Evolutionary conservation across 495 filamentous ascomycete genomes (phyloP).

Genomic region (Penicillium lagena): DNA sequence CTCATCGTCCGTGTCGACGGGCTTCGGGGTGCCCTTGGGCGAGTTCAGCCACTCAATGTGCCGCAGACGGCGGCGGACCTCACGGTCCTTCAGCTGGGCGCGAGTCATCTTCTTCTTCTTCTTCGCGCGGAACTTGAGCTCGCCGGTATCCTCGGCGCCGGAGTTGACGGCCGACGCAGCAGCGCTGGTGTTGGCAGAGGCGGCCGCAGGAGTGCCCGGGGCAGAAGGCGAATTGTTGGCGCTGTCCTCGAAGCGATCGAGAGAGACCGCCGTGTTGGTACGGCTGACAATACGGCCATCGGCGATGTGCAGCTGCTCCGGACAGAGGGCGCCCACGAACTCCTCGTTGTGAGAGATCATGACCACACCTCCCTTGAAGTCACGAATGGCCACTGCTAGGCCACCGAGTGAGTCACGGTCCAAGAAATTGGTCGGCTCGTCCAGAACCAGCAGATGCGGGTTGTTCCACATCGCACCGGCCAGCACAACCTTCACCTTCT

Average conservation of each 20-base stretch:
- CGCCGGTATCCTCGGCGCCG: constrained; percentile 71
- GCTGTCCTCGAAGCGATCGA: constrained; percentile 84
- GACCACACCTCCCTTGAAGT: constrained; percentile 95
- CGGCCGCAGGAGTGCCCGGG: constrained; percentile 45
- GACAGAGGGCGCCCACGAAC: constrained; percentile 90
- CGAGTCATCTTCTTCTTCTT: constrained; percentile 99
- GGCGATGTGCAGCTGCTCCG: constrained; percentile 90
- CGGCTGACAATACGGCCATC: constrained; percentile 82
- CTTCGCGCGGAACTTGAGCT: constrained; percentile 88
- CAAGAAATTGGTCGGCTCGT: constrained; percentile 99
- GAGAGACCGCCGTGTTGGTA: constrained; percentile 61
- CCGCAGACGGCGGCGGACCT: constrained; percentile 78
- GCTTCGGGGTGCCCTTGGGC: constrained; percentile 72
- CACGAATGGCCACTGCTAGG: constrained; percentile 90
- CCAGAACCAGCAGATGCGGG: constrained; percentile 92
- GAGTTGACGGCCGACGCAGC: constrained; percentile 72
- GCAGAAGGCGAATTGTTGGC: constrained; percentile 52
- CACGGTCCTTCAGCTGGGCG: constrained; percentile 88
- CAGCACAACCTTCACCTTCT: constrained; percentile 98
- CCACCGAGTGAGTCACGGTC: constrained; percentile 95
- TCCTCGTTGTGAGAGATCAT: constrained; percentile 99
- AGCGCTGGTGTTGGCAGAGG: constrained; percentile 50
- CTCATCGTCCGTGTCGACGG: constrained; percentile 74
- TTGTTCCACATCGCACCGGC: constrained; percentile 99
- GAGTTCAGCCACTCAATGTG: constrained; percentile 79